Evolutionary conservation across 148 eudicot species (phyloP), one percentile per base, ranked within the genome.

Genomic region (Vaccinium myrtillus): DNA sequence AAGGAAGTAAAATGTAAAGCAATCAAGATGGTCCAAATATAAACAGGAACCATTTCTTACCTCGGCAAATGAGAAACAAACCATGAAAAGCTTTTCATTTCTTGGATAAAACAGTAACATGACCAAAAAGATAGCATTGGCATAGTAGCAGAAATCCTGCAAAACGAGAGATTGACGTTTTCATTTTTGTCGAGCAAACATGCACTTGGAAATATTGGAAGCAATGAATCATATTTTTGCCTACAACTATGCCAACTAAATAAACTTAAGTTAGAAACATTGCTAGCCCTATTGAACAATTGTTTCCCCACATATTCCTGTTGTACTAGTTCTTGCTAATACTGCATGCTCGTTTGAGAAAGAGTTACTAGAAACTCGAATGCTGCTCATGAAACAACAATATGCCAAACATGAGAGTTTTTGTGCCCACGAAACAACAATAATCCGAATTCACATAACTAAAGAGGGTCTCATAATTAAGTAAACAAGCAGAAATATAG

Each of bases 101-200:
- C 75, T 90, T 0, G 98, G 99, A 86, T 87, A 93, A 80, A 91
- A 89, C 80, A 97, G 92, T 86, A 97, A 91, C 84, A 90, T 91
- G 88, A 97, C 84, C 90, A 97, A 91, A 89, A 93, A 94, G 85
- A 97, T 94, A 36, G 98, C 93, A 89, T 97, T 97, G 84, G 99
- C 99, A 88, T 95, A 95, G 89, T 97, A 95, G 94, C 98, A 97
- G 84, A 97, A 97, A 50, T 97, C 99, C 99, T 97, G 95, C 89
- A 87, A 69, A 79, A 81, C 39, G 84, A 21, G 87, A 67, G 73
- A 80, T 84, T 69, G 43, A 69, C 4, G 19, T 69, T 69, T 27
- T 12, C 18, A 69, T 69, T 69, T 32, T 4, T 30, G 39, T 63
- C 0, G 70, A 65, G 48, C 27, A 75, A 46, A 21, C 54, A 46